A percentile compares a stretch with the other conserved stretches of the same genome.
Evolutionary conservation across 1,284 basidiomycete species (phyloP).

Genomic region (Hymenochaete sp.): DNA sequence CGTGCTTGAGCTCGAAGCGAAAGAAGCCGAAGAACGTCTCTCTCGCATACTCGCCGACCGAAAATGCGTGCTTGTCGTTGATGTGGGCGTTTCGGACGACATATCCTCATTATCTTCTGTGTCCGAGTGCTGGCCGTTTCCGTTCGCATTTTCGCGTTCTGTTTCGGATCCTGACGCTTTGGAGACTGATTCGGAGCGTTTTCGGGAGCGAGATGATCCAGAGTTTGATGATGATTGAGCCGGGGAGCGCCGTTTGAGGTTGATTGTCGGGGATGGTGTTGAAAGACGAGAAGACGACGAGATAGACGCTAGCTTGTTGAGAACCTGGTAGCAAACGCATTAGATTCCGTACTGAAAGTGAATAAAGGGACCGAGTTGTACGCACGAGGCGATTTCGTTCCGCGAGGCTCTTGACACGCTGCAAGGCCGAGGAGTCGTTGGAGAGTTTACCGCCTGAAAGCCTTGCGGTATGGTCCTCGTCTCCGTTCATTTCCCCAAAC

Average conservation of each 20-base stretch:
- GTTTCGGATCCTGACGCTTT: constrained; percentile 63
- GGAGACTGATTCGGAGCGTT: constrained; percentile 14
- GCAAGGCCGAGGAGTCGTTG: constrained; percentile 45
- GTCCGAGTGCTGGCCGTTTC: too few relatives aligned
- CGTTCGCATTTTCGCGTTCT: constrained; percentile 46
- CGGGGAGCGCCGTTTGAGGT: constrained; percentile 25
- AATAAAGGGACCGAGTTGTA: constrained; percentile 8
- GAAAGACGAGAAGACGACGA: constrained; percentile 43
- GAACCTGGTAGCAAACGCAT: constrained; percentile 36
- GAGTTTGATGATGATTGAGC: constrained; percentile 27
- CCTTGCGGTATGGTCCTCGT: constrained; percentile 60
- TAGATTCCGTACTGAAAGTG: neutral
- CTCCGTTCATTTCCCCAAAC: constrained; percentile 34
- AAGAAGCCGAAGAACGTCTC: constrained; percentile 45
- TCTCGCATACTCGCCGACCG: constrained; percentile 29
- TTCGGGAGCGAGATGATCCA: constrained; percentile 19
- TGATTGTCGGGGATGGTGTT: constrained; percentile 32
- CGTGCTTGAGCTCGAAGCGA: constrained; percentile 39
- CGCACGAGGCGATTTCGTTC: constrained; percentile 64
- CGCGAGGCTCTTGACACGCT: constrained; percentile 58
- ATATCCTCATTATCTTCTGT: constrained; percentile 35
- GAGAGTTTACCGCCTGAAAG: constrained; percentile 30
- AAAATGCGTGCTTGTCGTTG: constrained; percentile 25
- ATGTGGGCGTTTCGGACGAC: constrained; percentile 33
- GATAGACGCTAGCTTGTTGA: constrained; percentile 56